Conservation (phyloP, 495 filamentous ascomycete species). For the Penicillium dipodomyicola region DNA sequence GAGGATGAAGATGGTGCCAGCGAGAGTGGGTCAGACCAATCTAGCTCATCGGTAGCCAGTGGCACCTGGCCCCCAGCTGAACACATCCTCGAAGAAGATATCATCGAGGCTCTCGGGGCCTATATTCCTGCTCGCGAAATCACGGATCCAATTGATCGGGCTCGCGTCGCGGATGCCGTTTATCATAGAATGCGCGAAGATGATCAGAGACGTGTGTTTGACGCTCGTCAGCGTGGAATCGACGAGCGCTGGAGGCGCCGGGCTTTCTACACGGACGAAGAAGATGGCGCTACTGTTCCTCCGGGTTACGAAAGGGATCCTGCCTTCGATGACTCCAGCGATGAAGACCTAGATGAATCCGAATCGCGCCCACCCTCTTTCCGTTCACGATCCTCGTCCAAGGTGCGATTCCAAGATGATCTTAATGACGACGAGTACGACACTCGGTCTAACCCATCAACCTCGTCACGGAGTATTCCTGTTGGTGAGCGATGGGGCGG, state of each 20-base stretch:
- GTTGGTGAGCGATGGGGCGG: constrained; percentile 75
- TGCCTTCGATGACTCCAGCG: constrained; percentile 44
- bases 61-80: constrained; percentile 41
- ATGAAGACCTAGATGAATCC: constrained; percentile 39
- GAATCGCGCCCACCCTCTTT: constrained; percentile 53
- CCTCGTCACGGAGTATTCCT: constrained; percentile 74
- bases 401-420: constrained; percentile 80
- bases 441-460: constrained; percentile 72
- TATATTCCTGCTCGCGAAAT: constrained; percentile 42
- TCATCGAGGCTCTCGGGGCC: constrained; percentile 39
- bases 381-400: constrained; percentile 79
- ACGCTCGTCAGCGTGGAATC: constrained; percentile 51
- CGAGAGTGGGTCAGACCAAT: constrained; percentile 23
- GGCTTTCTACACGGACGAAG: constrained; percentile 77
- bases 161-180: constrained; percentile 40
- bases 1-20: constrained; percentile 32
- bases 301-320: constrained; percentile 65
- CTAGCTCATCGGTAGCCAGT: constrained; percentile 34
- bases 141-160: constrained; percentile 39
- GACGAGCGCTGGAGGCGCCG: constrained; percentile 71
- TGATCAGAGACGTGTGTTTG: constrained; percentile 38
- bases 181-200: constrained; percentile 44
- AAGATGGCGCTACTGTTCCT: constrained; percentile 65
- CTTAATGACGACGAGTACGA: constrained; percentile 60
- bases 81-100: constrained; percentile 41